Conservation (phyloP, 2,329 filamentous ascomycete species). For the Claviceps pazoutovae region DNA sequence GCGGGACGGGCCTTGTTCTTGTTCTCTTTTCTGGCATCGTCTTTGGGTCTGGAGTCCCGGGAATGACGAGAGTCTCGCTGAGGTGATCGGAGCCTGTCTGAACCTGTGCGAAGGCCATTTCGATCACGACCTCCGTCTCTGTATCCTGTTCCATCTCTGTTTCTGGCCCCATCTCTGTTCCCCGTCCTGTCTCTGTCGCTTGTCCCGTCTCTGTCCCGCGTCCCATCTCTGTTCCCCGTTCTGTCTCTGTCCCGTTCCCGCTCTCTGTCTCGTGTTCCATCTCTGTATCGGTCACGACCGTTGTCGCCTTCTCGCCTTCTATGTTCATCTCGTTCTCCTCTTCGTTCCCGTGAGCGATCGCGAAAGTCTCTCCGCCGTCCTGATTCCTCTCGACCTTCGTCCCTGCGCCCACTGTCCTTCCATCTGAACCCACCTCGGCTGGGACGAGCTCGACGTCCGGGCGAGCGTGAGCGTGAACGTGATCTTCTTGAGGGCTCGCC, state of each 20-base stretch:
- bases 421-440: constrained; percentile 38
- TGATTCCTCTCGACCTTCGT: constrained; percentile 21
- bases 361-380: constrained; percentile 31
- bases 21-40: constrained; percentile 19
- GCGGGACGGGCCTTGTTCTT: constrained; percentile 17
- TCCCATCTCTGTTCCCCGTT: constrained; percentile 16
- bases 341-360: constrained; percentile 24
- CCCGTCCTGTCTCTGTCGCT: constrained; percentile 10
- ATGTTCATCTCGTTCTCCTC: constrained; percentile 15
- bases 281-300: constrained; percentile 19
- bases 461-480: constrained; percentile 16
- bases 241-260: constrained; percentile 15
- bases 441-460: constrained; percentile 11
- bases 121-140: constrained; percentile 15
- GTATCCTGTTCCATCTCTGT: constrained; percentile 9
- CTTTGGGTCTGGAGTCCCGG: constrained; percentile 20
- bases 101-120: constrained; percentile 5
- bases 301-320: constrained; percentile 11
- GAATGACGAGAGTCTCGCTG: constrained; percentile 15
- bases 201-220: constrained; percentile 16
- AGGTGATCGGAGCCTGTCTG: constrained; percentile 9
- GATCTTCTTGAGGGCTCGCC: constrained; percentile 12
- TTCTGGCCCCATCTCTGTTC: constrained; percentile 18
- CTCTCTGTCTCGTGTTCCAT: constrained; percentile 14
- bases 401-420: constrained; percentile 41